Conservation (phyloP, 2,329 filamentous ascomycete species). For the Aureobasidium sp. region DNA sequence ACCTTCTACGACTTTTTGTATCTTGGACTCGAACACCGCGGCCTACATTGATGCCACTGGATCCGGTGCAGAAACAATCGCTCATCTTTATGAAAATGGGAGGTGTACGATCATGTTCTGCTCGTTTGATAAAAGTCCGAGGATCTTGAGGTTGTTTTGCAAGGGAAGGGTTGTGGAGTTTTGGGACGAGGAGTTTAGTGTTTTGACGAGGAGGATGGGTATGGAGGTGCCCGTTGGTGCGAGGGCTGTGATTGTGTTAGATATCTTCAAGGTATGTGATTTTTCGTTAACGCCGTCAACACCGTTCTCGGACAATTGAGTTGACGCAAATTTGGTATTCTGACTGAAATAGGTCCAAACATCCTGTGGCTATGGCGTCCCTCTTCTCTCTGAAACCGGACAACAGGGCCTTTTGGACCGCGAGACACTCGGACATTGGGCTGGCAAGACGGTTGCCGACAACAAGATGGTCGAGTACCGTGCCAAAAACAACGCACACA, state of each 20-base stretch:
- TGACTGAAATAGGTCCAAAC: constrained; percentile 47
- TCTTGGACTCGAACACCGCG: constrained; percentile 52
- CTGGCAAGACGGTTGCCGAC: constrained; percentile 42
- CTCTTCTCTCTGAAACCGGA: constrained; percentile 38
- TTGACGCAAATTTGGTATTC: not conserved
- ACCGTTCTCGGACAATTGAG: not conserved
- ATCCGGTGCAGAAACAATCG: constrained; percentile 68
- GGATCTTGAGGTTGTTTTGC: constrained; percentile 61
- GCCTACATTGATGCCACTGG: constrained; percentile 70
- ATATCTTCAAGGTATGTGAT: constrained; percentile 50
- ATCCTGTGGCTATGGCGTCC: constrained; percentile 60
- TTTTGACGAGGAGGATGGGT: constrained; percentile 38
- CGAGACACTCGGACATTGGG: constrained; percentile 49
- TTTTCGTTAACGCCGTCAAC: not conserved
- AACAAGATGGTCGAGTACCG: constrained; percentile 51
- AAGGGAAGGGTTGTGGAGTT: constrained; percentile 53
- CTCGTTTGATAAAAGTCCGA: constrained; percentile 52
- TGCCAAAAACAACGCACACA: constrained; percentile 46
- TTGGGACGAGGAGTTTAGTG: constrained; percentile 41
- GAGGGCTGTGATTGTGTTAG: constrained; percentile 54
- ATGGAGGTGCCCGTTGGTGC: constrained; percentile 40
- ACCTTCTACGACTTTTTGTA: constrained; percentile 53
- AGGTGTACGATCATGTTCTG: constrained; percentile 69
- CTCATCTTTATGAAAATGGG: constrained; percentile 70
- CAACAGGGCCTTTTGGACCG: constrained; percentile 38